A percentile compares a stretch with the other conserved stretches of the same genome.
Conservation (phyloP, 202 grass and related monocot species). For the Bolboschoenoplectus hybrid region DNA sequence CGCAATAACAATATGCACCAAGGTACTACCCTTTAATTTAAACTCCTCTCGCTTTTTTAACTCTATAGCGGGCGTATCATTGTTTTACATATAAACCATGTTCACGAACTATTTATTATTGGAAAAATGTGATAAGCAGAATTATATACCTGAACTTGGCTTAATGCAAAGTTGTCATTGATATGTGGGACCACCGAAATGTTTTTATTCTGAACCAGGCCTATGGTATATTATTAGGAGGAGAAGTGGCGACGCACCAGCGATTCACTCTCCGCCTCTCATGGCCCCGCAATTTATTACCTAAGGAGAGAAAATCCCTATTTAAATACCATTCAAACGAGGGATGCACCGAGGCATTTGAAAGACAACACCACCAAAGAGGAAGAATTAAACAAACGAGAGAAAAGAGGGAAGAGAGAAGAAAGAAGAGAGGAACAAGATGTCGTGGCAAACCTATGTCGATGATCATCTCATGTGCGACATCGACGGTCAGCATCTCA, state of each 20-base stretch:
- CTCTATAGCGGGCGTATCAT: neutral
- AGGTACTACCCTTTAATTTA: neutral
- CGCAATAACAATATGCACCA: neutral
- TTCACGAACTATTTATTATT: neutral
- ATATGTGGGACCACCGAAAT: neutral
- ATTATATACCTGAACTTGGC: neutral
- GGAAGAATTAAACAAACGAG: neutral
- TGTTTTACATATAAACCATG: neutral
- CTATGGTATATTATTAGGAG: neutral
- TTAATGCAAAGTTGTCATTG: neutral
- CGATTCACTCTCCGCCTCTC: conserved; percentile 25
- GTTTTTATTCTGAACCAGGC: neutral
- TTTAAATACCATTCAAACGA: neutral
- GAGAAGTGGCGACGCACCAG: conserved; percentile 20
- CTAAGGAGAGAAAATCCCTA: neutral
- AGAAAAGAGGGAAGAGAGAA: neutral
- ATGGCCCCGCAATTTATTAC: neutral
- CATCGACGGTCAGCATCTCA: conserved; percentile 56
- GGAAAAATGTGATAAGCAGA: neutral
- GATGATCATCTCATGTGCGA: conserved; percentile 77
- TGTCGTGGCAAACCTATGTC: conserved; percentile 69
- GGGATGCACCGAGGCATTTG: neutral
- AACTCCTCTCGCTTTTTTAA: neutral
- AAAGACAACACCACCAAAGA: neutral
- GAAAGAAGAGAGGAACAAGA: conserved; percentile 35